Conservation (phyloP, 2,329 filamentous ascomycete genomes). For the Penicillium polonicum region DNA sequence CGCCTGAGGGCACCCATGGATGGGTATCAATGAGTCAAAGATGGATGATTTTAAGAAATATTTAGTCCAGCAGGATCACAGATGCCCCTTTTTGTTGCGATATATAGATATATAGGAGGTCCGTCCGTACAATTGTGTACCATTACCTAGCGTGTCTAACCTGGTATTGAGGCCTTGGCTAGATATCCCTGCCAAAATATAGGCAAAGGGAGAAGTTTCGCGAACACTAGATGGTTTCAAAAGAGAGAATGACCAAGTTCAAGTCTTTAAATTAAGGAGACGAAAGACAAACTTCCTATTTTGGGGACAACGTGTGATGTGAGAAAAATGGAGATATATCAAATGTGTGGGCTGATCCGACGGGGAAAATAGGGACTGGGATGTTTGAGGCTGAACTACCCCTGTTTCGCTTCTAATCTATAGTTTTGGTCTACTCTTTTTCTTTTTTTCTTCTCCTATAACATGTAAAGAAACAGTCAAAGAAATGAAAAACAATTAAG, state of each 20-base stretch:
- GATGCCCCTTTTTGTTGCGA: neutral
- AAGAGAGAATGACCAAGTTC: neutral
- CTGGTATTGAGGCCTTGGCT: neutral
- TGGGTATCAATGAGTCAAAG: too few relatives aligned
- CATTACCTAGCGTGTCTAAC: neutral
- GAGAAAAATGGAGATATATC: neutral
- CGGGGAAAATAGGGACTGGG: conserved; percentile 3
- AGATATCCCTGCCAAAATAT: neutral
- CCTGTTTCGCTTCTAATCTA: neutral
- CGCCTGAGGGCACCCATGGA: too few relatives aligned
- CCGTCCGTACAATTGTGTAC: neutral
- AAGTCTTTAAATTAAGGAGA: neutral
- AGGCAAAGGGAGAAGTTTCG: neutral
- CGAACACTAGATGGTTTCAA: neutral
- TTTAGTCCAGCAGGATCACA: neutral
- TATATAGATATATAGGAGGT: neutral
- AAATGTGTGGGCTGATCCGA: conserved; percentile 6
- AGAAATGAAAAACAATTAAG: too few relatives aligned
- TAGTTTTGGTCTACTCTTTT: too few relatives aligned
- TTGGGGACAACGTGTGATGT: neutral
- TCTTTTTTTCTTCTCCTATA: too few relatives aligned
- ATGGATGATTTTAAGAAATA: neutral
- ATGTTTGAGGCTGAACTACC: conserved; percentile 1
- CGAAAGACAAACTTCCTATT: neutral
- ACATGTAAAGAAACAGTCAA: neutral